Conservation (phyloP, 805 yeast species). For the Wickerhamiella brachini region DNA sequence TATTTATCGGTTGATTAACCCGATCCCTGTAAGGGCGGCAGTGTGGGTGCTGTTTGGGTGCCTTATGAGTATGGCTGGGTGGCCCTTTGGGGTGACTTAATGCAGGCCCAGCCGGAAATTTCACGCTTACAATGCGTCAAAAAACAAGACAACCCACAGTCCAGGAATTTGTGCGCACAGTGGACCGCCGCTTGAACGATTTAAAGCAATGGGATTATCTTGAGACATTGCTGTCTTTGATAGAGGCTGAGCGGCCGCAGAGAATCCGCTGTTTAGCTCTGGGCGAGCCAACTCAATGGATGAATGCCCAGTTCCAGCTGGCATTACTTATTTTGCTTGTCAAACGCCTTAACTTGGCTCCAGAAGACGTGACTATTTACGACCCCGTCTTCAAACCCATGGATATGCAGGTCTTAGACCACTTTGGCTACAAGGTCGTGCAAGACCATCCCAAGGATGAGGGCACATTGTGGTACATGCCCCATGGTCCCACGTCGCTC, state of each 20-base stretch:
- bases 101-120: no score
- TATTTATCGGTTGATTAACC: no score
- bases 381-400: conserved; percentile 48
- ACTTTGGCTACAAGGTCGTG: conserved; percentile 18
- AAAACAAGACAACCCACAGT: not conserved
- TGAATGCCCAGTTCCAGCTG: conserved; percentile 45
- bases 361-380: conserved; percentile 32
- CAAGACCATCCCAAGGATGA: conserved; percentile 20
- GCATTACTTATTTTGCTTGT: conserved; percentile 39
- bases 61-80: no score
- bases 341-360: conserved; percentile 7
- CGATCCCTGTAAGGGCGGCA: no score
- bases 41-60: no score
- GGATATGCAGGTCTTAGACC: conserved; percentile 30
- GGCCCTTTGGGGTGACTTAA: not conserved
- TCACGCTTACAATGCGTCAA: not conserved
- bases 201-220: not conserved
- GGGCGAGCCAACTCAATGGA: conserved; percentile 43
- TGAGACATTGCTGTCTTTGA: not conserved
- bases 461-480: conserved; percentile 40
- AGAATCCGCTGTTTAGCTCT: conserved; percentile 54
- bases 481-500: conserved; percentile 53
- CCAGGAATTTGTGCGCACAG: not conserved
- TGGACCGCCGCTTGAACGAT: not conserved
- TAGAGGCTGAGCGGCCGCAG: not conserved